Conservation (phyloP, 2,329 filamentous ascomycete species). For the Cyphellophora attinorum region DNA sequence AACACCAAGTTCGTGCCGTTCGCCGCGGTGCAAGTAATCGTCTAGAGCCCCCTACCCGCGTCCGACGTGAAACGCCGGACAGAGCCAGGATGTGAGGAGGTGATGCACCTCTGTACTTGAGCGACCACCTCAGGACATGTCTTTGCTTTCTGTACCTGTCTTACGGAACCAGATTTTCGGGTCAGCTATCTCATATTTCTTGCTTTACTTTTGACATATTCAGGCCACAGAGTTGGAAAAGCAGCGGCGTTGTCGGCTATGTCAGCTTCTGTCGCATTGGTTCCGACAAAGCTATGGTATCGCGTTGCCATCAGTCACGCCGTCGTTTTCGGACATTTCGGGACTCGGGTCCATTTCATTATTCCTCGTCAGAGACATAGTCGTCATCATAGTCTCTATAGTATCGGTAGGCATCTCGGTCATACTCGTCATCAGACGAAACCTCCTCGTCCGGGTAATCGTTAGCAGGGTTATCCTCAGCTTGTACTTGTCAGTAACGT, state of each 20-base stretch:
- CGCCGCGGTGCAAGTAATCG: neutral
- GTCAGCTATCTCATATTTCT: no score
- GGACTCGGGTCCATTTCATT: conserved; percentile 7
- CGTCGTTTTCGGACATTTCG: no score
- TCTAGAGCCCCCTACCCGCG: neutral
- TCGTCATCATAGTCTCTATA: conserved; percentile 31
- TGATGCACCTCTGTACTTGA: neutral
- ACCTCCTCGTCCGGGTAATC: conserved; percentile 43
- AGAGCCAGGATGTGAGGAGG: neutral
- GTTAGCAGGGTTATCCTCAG: conserved; percentile 40
- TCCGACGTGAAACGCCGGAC: neutral
- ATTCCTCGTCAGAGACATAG: conserved; percentile 33
- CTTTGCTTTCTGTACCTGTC: neutral
- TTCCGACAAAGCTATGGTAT: neutral
- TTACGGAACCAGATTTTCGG: no score
- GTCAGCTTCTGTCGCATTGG: neutral
- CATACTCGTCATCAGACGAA: conserved; percentile 36
- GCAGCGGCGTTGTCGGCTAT: neutral
- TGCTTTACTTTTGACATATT: no score
- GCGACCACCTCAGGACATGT: neutral
- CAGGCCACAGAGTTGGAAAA: no score
- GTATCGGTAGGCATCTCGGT: conserved; percentile 30
- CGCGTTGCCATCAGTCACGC: neutral
- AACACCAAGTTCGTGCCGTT: neutral
- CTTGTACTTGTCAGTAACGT: conserved; percentile 21